Evolutionary conservation across 2,329 filamentous ascomycete genomes (phyloP).

Genomic region (Stromatinia cepivora): DNA sequence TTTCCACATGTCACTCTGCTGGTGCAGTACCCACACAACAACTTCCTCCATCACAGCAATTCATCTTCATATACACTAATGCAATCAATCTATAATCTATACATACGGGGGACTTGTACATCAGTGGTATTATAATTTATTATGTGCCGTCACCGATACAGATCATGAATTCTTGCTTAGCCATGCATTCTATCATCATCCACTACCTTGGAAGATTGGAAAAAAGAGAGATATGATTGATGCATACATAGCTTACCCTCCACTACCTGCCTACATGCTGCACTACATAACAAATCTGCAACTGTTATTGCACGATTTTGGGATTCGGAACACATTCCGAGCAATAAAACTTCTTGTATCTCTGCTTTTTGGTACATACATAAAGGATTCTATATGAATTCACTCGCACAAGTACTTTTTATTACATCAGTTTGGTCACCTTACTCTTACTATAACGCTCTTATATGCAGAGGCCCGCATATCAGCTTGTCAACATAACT

Average conservation of each 20-base stretch:
- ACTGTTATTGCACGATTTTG: conserved; percentile 13
- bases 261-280: conserved; percentile 3
- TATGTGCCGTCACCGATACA: not conserved
- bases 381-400: conserved; percentile 6
- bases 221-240: not conserved
- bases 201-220: conserved; percentile 10
- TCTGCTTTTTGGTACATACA: conserved; percentile 5
- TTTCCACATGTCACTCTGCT: conserved; percentile 1
- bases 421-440: not conserved
- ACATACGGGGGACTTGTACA: not conserved
- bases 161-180: conserved; percentile 3
- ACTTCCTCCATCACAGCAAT: not conserved
- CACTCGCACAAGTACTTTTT: conserved; percentile 8
- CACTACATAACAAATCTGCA: conserved; percentile 3
- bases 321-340: conserved; percentile 10
- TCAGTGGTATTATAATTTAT: not conserved
- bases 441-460: conserved; percentile 15
- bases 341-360: conserved; percentile 1
- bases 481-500: conserved; percentile 18
- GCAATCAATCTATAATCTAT: not conserved
- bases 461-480: conserved; percentile 23
- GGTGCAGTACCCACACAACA: not conserved
- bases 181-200: not conserved
- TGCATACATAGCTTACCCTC: not conserved
- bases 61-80: not conserved